Percentiles rank a stretch among this genome's conserved stretches.
These are phyloP conservation scores for Pascua guehoae DNA, from an alignment of 1,284 basidiomycete genomes.

Conservation along the genomic window DNA sequence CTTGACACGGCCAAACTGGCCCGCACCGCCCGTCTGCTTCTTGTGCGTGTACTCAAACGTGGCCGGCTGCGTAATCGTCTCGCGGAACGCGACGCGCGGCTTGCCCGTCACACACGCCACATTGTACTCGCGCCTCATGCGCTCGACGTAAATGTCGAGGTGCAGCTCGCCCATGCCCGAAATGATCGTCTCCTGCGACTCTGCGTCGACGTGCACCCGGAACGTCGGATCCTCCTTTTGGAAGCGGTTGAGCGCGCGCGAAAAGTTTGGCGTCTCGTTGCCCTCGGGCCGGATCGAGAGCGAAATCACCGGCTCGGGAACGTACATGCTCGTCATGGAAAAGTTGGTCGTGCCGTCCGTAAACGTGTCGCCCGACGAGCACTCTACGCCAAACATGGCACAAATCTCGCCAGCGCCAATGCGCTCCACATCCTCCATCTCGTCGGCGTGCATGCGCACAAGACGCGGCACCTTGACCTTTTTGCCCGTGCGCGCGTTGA, in stretches of 20 bases:
- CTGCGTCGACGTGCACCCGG: conserved; percentile 89
- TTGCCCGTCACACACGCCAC: conserved; percentile 92
- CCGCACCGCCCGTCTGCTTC: conserved; percentile 97
- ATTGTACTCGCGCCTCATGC: conserved; percentile 97
- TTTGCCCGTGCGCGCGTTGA: conserved; percentile 93
- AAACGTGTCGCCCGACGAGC: conserved; percentile 97
- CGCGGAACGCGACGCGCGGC: conserved; percentile 94
- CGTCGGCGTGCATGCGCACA: conserved; percentile 97
- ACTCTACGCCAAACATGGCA: conserved; percentile 98
- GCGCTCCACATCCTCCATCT: conserved; percentile 97
- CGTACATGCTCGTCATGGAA: conserved; percentile 98
- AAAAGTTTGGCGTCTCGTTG: conserved; percentile 91
- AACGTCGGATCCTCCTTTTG: conserved; percentile 99
- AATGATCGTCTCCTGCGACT: conserved; percentile 99
- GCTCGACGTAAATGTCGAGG: conserved; percentile 98
- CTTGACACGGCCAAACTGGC: conserved; percentile 91
- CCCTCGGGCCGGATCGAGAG: conserved; percentile 89
- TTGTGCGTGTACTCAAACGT: conserved; percentile 94
- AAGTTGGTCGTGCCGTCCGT: conserved; percentile 82
- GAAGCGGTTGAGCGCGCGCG: conserved; percentile 94
- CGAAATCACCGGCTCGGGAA: conserved; percentile 97
- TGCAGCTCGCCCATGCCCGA: conserved; percentile 99
- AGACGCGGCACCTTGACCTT: conserved; percentile 96
- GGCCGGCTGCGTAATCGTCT: conserved; percentile 79
- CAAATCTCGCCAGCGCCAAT: conserved; percentile 99